Percentiles rank a stretch among this genome's conserved stretches.
Conservation (phyloP, 140 eudicot species). For the Anethum foeniculum region DNA sequence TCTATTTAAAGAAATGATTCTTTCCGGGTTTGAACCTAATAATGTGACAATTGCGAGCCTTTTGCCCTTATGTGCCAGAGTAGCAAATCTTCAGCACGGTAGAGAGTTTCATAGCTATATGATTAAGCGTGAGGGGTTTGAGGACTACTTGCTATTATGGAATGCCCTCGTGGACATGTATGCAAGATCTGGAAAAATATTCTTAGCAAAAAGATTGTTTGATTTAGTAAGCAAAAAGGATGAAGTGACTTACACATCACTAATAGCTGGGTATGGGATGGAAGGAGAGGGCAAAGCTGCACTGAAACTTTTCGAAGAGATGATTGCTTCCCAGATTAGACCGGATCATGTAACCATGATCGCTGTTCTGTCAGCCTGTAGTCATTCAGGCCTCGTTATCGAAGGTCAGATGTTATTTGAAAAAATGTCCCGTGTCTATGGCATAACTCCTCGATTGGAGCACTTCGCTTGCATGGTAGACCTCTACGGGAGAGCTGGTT, state of each 20-base stretch:
- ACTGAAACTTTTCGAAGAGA: slow-evolving; percentile 48
- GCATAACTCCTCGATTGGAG: slow-evolving; percentile 52
- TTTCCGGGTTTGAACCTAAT: slow-evolving; percentile 42
- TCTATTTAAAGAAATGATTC: slow-evolving; percentile 58
- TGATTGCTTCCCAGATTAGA: slow-evolving; percentile 36
- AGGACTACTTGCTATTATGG: slow-evolving; percentile 38
- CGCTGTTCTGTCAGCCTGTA: slow-evolving; percentile 70
- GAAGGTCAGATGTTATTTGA: slow-evolving; percentile 53
- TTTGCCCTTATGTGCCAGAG: slow-evolving; percentile 64
- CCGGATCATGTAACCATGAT: slow-evolving; percentile 72
- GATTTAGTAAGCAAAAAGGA: slow-evolving; percentile 38
- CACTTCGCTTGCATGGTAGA: slow-evolving; percentile 77
- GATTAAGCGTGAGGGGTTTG: slow-evolving; percentile 28
- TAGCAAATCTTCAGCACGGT: slow-evolving; percentile 61
- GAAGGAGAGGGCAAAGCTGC: slow-evolving; percentile 53
- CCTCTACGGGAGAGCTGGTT: slow-evolving; percentile 63
- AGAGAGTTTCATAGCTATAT: slow-evolving; percentile 64
- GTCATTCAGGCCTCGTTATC: slow-evolving; percentile 68
- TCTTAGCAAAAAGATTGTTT: slow-evolving; percentile 41
- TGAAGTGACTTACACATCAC: slow-evolving; percentile 64
- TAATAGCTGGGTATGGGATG: slow-evolving; percentile 64
- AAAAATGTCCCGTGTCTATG: slow-evolving; percentile 42
- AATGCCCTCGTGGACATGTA: slow-evolving; percentile 64
- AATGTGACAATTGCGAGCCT: slow-evolving; percentile 62
- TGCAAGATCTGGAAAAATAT: slow-evolving; percentile 60